Evolutionary conservation across 164 flowering plant genomes (phyloP), one percentile per base, ranked within the genome.

Genomic region (Cinnamomum micranthum): DNA sequence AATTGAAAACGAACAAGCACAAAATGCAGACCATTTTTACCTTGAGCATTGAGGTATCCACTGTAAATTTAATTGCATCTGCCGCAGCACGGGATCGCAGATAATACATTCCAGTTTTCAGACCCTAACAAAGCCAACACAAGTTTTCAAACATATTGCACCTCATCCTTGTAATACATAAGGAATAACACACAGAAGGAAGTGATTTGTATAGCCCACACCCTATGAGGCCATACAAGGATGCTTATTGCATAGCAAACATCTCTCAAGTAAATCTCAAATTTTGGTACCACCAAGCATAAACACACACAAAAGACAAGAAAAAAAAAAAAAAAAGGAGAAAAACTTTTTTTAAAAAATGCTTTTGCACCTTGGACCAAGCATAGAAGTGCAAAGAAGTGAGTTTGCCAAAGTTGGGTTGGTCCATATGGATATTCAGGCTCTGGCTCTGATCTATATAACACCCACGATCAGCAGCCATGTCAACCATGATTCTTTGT

Each of bases 391-490:
- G 98, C 81, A 93, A 78, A 69, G 98, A 93, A 75, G 98, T 92
- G 25, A 95, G 90, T 79, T 95, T 95, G 59, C 90, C 98, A 83
- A 90, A 91, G 80, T 88, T 93, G 24, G 98, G 91, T 79, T 93
- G 92, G 75, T 92, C 98, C 98, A 93, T 95, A 70, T 95, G 98
- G 55, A 95, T 95, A 82, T 95, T 93, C 25, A 95, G 79, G 83
- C 99, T 95, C 81, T 93, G 97, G 74, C 99, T 92, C 83, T 95
- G 99, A 81, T 95, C 98, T 35, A 95, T 93, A 80, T 80, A 95
- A 80, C 97, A 92, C 50, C 98, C 98, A 60, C 99, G 92, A 73
- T 93, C 95, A 73, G 86, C 97, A 73, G 97, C 99, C 98, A 95
- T 94, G 76, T 95, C 97, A 71, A 95, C 99, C 81, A 95, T 65